Base-by-base conservation (phyloP, 176 grass and related monocot genomes). In the Rhynchospora breviuscula region DNA sequence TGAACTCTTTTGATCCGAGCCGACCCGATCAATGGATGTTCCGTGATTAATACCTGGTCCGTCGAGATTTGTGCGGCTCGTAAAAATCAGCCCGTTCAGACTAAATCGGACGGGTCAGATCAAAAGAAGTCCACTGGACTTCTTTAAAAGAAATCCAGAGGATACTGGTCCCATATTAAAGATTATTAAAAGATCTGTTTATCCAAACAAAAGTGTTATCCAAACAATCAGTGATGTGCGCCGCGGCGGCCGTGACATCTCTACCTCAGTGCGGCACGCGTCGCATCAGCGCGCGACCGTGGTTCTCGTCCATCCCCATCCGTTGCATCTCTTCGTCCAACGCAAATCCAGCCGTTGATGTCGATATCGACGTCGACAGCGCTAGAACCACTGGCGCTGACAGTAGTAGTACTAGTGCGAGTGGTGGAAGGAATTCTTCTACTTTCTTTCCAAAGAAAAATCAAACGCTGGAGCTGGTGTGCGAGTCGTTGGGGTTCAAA, bases 401-500 rank as follows among this genome's bases (percentile, higher is more conserved):
- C 78, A 17, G 45, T 61, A 9, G 21, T 44, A 29, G 63, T 31
- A 43, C 19, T 13, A 48, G 44, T 73, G 74, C 7, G 69, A 88
- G 72, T 81, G 63, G 25, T 9, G 48, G 46, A 17, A 78, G 22
- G 5, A 78, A 7, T 10, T 53, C 13, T 31, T 15, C 78, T 59
- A 40, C 78, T 57, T 95, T 93, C 83, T 98, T 91, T 48, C 92
- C 89, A 64, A 98, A 95, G 92, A 89, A 91, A n/a, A 54, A 65
- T 57, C 92, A 98, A 85, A 89, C 87, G 0, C 12, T 99, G 26
- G 93, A 99, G 89, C 89, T 96, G 43, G 93, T 89, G 5, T 99
- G 97, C 86, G 97, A 96, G 86, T 83, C 85, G 18, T 85, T 99
- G 15, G 89, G 89, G 2, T 99, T 93, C 88, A 96, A 99, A 80